phyloP scores from a whole-genome alignment of 1,284 basidiomycete genomes.

The Moesziomyces parantarcticus region DNA sequence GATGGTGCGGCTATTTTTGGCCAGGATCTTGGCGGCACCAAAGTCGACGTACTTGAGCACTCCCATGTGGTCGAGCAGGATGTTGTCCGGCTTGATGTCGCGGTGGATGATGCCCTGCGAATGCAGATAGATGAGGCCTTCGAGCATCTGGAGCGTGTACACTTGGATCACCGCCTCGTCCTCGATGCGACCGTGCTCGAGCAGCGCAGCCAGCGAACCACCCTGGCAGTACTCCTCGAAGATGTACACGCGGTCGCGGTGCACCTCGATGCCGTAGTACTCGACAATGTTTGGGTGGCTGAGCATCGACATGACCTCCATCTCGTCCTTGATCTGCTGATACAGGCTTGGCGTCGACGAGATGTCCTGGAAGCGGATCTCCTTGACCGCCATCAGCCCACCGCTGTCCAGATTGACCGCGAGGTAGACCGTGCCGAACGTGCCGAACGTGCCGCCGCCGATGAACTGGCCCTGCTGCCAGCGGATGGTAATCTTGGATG shows the following conservation, averaged over 20 bases:
- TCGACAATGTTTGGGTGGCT: constrained; percentile 98
- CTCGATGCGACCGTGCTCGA: constrained; percentile 95
- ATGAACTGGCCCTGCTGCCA: constrained; percentile 99
- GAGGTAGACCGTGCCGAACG: constrained; percentile 84
- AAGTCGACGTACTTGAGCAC: constrained; percentile 99
- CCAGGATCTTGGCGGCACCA: constrained; percentile 96
- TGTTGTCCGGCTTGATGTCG: constrained; percentile 99
- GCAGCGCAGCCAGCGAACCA: constrained; percentile 86
- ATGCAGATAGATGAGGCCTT: constrained; percentile 93
- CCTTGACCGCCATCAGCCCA: constrained; percentile 98
- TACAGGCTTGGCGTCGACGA: constrained; percentile 74
- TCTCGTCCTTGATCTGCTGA: constrained; percentile 95
- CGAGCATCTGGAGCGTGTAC: constrained; percentile 96
- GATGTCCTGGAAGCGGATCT: constrained; percentile 95
- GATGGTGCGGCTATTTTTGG: constrained; percentile 83
- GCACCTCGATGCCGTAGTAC: constrained; percentile 99
- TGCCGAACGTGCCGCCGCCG: constrained; percentile 88
- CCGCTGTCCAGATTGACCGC: constrained; percentile 97
- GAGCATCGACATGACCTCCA: constrained; percentile 98
- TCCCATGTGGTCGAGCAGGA: constrained; percentile 90
- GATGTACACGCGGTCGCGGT: constrained; percentile 98
- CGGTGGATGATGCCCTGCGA: constrained; percentile 92
- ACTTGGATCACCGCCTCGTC: constrained; percentile 96
- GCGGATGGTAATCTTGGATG: constrained; percentile 88
- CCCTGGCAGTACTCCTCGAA: constrained; percentile 99